Evolutionary conservation across 2,329 filamentous ascomycete genomes (phyloP), one percentile per base, ranked within the genome.

Genomic region (Fusarium nurragi): DNA sequence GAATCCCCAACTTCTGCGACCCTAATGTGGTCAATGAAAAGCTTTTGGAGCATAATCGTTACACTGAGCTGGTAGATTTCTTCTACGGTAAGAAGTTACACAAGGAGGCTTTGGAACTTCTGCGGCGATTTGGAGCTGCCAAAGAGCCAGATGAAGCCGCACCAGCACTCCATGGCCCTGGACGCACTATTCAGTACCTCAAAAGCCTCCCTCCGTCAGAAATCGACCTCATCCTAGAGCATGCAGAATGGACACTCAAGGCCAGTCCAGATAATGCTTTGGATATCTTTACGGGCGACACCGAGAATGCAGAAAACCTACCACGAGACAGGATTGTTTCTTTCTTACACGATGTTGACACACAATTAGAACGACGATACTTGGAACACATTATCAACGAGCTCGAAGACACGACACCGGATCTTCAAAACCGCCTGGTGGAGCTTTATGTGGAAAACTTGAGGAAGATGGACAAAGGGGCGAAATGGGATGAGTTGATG

Each of bases 21-120:
- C 94, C 95, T 0, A 90, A 92, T 26, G 95, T 98, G 4, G 94
- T 99, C 21, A 95, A 97, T 74, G 92, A 97, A 76, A 93, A 93
- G 71, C 81, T 99, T 6, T 88, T 97, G 59, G 92, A 97, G 75
- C 92, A 90, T 37, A 91, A 91, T 56, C 88, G 94, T 28, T 97
- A 97, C 77, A 94, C 90, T 48, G 94, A 98, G 78, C 82, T 99
- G 3, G 93, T 99, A n/a, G 94, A 98, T 76, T 99, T 99, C 74
- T 89, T 98, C 68, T 93, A 96, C 71, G 95, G 95, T 64, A 99
- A 99, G 80, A 94, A 90, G 76, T 84, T 98, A 37, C 95, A 99
- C 77, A 88, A 90, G 18, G 89, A 96, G 73, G 94, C 95, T 0
- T 80, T 99, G 18, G 90, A 93, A 66, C 80, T 97, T 26, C 83